Evolutionary conservation across 768 basidiomycete genomes (phyloP), one percentile per base, ranked within the genome.

Genomic region (Suillus clintonianus): DNA sequence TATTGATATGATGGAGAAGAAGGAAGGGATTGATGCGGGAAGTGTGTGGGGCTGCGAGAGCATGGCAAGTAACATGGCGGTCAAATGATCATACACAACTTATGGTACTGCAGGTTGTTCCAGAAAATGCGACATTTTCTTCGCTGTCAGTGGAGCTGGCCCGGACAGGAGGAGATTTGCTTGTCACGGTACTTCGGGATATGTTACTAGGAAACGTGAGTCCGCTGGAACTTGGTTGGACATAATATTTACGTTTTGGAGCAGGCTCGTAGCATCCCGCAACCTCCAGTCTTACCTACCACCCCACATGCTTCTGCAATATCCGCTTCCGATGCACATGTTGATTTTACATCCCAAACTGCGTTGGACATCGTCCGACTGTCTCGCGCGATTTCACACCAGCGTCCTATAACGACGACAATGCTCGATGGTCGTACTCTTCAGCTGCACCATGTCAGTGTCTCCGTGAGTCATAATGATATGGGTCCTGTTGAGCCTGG

Each of bases 1-100:
- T 3, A 87, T 90, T 63, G 84, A 89, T 64, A 93, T 93, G 89
- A 80, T 86, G 60, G 86, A 88, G 68, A 69, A 80, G 56, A 83
- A 76, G 60, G 82, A 84, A 60, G 94, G 93, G 0, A 89, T 95
- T 45, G 95, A 97, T 74, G 83, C 86, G 1, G 95, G 95, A 7
- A 80, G 83, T 15, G 80, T 97, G 24, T 92, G 89, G 83, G 89
- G 78, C 45, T 69, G 73, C 27, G 78, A 74, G 59, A 64, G 57
- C 54, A 75, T 87, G 75, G 94, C 95, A 64, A 70, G 85, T 77
- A 45, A 41, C 17, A 41, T 19, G 3, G 9, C 56, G 39, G 39
- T 5, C 24, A 19, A 41, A 41, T 9, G 32, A 1, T 34, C 13
- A 34, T 47, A 32, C 42, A 60, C 13, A 43, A 27, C 24, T 62